Conservation (phyloP, 176 grass and related monocot genomes). For the Aegilops speltoides region DNA sequence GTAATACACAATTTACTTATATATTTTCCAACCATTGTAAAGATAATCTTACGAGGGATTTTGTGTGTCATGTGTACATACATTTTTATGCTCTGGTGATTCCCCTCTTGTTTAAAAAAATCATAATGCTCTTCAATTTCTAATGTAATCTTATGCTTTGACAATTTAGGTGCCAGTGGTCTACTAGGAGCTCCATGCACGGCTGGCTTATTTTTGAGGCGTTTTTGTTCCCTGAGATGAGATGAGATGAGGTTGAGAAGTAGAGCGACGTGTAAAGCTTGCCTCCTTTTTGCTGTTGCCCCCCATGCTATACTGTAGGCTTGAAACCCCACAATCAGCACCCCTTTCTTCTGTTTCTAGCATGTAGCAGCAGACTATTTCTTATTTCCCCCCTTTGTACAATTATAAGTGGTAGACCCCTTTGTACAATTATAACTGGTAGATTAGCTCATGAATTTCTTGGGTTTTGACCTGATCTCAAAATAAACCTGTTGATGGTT, state of each 20-base stretch:
- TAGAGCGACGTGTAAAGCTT: conserved; percentile 35
- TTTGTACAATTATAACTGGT: conserved; percentile 21
- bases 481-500: background rate
- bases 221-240: conserved; percentile 35
- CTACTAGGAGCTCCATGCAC: conserved; percentile 22
- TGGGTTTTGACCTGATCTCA: conserved; percentile 22
- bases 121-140: background rate
- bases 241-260: conserved; percentile 39
- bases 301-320: background rate
- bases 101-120: background rate
- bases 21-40: background rate
- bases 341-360: conserved; percentile 18
- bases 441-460: conserved; percentile 30
- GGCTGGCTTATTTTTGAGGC: conserved; percentile 40
- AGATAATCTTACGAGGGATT: background rate
- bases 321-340: background rate
- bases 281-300: conserved; percentile 18
- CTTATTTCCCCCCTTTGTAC: background rate
- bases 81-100: conserved; percentile 1
- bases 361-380: conserved; percentile 19
- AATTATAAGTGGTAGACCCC: background rate
- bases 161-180: conserved; percentile 41
- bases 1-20: background rate
- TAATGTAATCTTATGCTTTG: conserved; percentile 17
- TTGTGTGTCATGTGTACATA: background rate